phyloP scores from a whole-genome alignment of 805 yeast genomes.

The Teunomyces gatunensis region DNA sequence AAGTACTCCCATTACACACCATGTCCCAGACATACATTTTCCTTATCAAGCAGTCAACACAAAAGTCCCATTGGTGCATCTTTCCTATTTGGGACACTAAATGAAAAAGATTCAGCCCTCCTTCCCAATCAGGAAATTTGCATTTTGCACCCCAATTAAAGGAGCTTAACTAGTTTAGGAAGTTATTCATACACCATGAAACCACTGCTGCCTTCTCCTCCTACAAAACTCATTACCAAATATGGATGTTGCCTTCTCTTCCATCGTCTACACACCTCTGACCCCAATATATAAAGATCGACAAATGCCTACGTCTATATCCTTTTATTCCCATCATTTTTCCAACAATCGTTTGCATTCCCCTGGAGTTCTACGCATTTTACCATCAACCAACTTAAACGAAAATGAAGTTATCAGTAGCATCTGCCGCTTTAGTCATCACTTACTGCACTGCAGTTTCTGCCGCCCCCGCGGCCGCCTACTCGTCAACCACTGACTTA shows the following conservation, averaged over 20 bases:
- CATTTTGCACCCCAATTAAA: neutral
- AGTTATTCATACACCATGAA: neutral
- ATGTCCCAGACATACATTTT: neutral
- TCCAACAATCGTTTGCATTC: conserved; percentile 4
- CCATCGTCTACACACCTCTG: neutral
- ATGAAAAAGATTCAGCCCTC: neutral
- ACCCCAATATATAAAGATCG: conserved; percentile 2
- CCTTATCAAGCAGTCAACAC: neutral
- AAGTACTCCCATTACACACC: neutral
- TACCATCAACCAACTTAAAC: neutral
- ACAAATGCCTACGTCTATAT: neutral
- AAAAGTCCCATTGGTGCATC: neutral
- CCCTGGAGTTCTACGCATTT: neutral
- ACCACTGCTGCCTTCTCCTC: neutral
- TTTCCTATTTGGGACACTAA: neutral
- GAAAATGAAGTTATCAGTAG: conserved; percentile 12
- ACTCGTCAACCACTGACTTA: conserved; percentile 11
- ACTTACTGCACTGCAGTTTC: conserved; percentile 17
- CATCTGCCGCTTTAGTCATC: conserved; percentile 8
- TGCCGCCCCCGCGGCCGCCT: conserved; percentile 19
- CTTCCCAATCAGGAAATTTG: conserved; percentile 3
- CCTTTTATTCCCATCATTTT: neutral
- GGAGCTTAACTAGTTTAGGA: neutral
- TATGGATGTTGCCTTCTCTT: neutral
- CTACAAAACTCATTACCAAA: neutral